Evolutionary conservation across 2,329 filamentous ascomycete species (phyloP), one percentile per base, ranked within the genome.

Genomic region (Fusarium globosum): DNA sequence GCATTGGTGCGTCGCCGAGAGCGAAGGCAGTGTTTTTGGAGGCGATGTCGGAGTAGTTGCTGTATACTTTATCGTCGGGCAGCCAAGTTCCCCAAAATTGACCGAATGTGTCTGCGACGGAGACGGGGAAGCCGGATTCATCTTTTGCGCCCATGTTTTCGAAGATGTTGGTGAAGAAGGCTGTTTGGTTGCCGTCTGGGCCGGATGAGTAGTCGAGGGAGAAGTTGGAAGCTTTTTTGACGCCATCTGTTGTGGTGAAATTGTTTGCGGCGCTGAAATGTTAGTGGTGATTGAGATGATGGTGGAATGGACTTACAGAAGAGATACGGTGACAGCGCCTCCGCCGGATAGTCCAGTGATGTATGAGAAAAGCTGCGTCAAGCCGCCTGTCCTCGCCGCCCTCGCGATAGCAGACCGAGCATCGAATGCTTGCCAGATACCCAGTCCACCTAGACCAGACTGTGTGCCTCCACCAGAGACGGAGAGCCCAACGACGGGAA

Each of bases 401-500:
- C 65, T 56, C 0, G 77, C 77, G 0, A 48, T 36, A 2, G 65
- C 58, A 16, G 79, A 77, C 9, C 78, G 74, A 13, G 69, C 69
- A 58, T 80, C 79, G 15, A 71, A 80, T 1, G 79, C 79, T 15
- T 79, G 76, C 74, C 76, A 80, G 33, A 80, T 53, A 0, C 79
- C 79, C 1, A 80, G 35, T 0, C 79, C 79, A 7, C 79, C 79
- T 14, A 80, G 46, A 4, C 78, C 79, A 21, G 79, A 79, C 46
- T 80, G 79, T 0, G 79, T 78, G 1, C 77, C 78, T 36, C 78
- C 79, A 1, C 78, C 79, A 0, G 79, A 80, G 15, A 80, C 58
- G 4, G 79, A 71, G 12, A 79, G 62, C 0, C 77, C 78, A 18
- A 80, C 57, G 3, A 79, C 38, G 3, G 79, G 77, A 0, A 74